Percentiles rank a stretch among this genome's conserved stretches.
These are phyloP conservation scores for Effrenium voratum DNA, from an alignment of 73 alveolate genomes.

Conservation along the genomic window DNA sequence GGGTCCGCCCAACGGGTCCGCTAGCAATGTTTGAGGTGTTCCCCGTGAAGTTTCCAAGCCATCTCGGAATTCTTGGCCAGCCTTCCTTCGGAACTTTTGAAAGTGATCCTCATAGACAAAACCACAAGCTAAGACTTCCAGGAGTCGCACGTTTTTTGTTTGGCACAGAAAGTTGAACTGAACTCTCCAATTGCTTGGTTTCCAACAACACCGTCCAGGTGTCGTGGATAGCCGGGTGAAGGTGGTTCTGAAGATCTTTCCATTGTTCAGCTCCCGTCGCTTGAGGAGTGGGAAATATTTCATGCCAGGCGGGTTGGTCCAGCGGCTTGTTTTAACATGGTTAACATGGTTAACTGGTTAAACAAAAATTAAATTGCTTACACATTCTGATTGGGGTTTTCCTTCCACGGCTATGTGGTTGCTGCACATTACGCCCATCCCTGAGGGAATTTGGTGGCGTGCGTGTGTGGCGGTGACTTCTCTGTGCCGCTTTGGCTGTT, in stretches of 20 bases:
- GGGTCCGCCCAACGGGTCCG: background rate
- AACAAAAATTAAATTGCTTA: no score
- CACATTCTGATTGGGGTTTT: no score
- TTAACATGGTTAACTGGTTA: no score
- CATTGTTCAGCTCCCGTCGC: conserved; percentile 20
- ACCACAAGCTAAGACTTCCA: background rate
- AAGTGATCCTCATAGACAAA: background rate
- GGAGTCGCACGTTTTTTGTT: background rate
- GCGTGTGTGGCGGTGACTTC: conserved; percentile 39
- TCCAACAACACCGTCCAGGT: background rate
- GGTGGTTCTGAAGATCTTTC: conserved; percentile 25
- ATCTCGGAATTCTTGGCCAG: background rate
- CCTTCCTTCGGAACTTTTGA: background rate
- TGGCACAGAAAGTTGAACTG: background rate
- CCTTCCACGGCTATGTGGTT: no score
- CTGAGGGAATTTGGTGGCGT: conserved; percentile 70
- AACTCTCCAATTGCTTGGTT: background rate
- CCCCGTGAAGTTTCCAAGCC: background rate
- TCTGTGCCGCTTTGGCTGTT: conserved; percentile 35
- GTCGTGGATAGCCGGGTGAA: background rate
- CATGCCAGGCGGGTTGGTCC: no score
- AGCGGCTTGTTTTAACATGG: no score
- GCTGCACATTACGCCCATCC: background rate
- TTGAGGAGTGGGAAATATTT: conserved; percentile 1
- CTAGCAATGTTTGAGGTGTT: background rate